Evolutionary conservation across 345 rosid genomes (phyloP).

Genomic region (Camelina neglecta): DNA sequence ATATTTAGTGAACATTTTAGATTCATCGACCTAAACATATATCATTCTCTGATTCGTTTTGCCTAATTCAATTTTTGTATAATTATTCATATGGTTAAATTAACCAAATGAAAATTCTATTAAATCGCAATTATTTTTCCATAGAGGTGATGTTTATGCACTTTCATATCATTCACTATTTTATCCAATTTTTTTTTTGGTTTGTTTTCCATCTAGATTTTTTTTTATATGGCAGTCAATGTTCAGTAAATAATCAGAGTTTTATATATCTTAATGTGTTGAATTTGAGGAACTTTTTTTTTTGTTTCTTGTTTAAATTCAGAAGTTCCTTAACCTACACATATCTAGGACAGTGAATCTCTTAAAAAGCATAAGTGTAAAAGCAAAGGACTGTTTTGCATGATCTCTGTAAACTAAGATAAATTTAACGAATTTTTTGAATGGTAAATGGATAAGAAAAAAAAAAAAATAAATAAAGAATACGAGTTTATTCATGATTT

Average conservation of each 20-base stretch:
- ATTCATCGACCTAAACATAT: not conserved
- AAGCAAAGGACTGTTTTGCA: slow-evolving; percentile 29
- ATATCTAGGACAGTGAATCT: slow-evolving; percentile 2
- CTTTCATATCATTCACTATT: not conserved
- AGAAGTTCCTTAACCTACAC: not conserved
- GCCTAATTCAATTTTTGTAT: slow-evolving; percentile 3
- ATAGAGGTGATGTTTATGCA: not conserved
- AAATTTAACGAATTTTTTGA: not conserved
- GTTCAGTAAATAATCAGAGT: not conserved
- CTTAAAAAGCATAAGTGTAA: slow-evolving; percentile 15
- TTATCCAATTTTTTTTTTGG: not conserved
- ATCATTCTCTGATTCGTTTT: not conserved
- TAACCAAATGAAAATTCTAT: not conserved
- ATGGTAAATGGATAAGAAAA: not conserved
- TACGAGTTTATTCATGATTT: not conserved
- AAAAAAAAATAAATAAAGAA: not conserved
- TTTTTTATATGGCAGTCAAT: slow-evolving; percentile 1
- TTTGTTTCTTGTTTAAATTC: not conserved
- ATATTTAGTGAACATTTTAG: not conserved
- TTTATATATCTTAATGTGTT: slow-evolving; percentile 15
- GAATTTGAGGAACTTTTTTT: slow-evolving; percentile 21
- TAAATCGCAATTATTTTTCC: not conserved
- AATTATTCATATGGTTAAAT: not conserved
- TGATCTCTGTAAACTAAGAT: not conserved
- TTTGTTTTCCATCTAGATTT: not conserved